These are phyloP conservation scores for Claviceps purpurea DNA, from an alignment of 2,329 filamentous ascomycete genomes.

Conservation along the genomic window DNA sequence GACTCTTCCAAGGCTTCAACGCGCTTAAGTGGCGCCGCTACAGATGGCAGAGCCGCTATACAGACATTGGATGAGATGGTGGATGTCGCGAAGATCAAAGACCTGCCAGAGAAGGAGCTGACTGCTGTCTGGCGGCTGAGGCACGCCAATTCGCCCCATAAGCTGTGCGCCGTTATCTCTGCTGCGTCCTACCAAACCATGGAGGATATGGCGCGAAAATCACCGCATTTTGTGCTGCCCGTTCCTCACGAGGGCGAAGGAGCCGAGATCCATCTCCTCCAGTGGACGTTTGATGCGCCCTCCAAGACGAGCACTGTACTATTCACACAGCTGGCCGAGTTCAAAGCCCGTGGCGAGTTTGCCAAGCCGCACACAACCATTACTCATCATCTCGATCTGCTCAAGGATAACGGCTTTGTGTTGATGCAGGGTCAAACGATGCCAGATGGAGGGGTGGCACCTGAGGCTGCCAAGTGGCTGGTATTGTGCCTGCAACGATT, in stretches of 20 bases:
- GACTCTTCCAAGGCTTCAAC: conserved; percentile 10
- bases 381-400: conserved; percentile 79
- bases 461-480: conserved; percentile 78
- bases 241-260: conserved; percentile 55
- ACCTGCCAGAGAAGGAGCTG: conserved; percentile 68
- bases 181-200: conserved; percentile 61
- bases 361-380: conserved; percentile 86
- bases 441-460: conserved; percentile 59
- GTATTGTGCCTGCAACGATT: conserved; percentile 91
- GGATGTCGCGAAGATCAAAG: conserved; percentile 63
- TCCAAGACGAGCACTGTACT: conserved; percentile 60
- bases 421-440: conserved; percentile 74
- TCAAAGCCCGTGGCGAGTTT: conserved; percentile 79
- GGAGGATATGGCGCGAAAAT: conserved; percentile 52
- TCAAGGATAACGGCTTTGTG: conserved; percentile 60
- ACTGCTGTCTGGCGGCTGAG: conserved; percentile 81
- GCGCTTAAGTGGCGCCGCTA: background rate
- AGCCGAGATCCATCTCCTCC: conserved; percentile 89
- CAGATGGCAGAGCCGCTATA: conserved; percentile 14
- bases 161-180: conserved; percentile 75
- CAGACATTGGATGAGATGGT: conserved; percentile 43
- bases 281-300: conserved; percentile 76
- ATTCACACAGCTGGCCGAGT: conserved; percentile 89
- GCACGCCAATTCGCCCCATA: conserved; percentile 58
- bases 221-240: conserved; percentile 86